Conservation (phyloP, 306 rosid genomes). For the Dicorynia guianensis region DNA sequence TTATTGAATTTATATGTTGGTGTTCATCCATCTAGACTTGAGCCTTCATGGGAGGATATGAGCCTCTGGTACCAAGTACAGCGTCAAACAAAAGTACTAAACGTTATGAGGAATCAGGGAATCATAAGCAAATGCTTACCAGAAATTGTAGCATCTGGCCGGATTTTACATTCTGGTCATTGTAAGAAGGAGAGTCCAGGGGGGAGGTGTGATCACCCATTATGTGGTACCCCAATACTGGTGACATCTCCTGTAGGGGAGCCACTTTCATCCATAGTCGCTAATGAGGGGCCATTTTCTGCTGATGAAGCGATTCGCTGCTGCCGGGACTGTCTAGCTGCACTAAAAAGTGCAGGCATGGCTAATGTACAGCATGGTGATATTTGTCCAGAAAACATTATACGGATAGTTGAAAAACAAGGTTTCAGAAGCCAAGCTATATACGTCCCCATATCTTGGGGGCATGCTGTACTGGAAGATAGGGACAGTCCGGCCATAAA, state of each 20-base stretch:
- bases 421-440: slow-evolving; percentile 45
- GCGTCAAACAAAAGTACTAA: slow-evolving; percentile 91
- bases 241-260: slow-evolving; percentile 90
- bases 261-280: slow-evolving; percentile 63
- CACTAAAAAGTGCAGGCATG: slow-evolving; percentile 74
- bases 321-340: slow-evolving; percentile 79
- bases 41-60: slow-evolving; percentile 98
- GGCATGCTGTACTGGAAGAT: slow-evolving; percentile 89
- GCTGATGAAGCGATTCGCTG: slow-evolving; percentile 77
- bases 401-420: slow-evolving; percentile 57
- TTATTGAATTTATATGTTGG: slow-evolving; percentile 75
- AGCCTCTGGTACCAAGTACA: slow-evolving; percentile 97
- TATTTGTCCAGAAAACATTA: slow-evolving; percentile 85
- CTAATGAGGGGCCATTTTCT: slow-evolving; percentile 68
- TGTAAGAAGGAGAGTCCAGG: slow-evolving; percentile 81
- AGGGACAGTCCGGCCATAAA: slow-evolving; percentile 90
- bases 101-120: slow-evolving; percentile 75
- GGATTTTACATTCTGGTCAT: slow-evolving; percentile 79
- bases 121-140: slow-evolving; percentile 76
- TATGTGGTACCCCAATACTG: slow-evolving; percentile 91
- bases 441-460: slow-evolving; percentile 87
- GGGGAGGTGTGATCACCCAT: slow-evolving; percentile 85
- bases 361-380: slow-evolving; percentile 91
- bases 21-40: slow-evolving; percentile 84
- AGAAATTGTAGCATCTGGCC: slow-evolving; percentile 80